Conservation (phyloP, 1,284 basidiomycete genomes). For the Heterobasidion parviporum region DNA sequence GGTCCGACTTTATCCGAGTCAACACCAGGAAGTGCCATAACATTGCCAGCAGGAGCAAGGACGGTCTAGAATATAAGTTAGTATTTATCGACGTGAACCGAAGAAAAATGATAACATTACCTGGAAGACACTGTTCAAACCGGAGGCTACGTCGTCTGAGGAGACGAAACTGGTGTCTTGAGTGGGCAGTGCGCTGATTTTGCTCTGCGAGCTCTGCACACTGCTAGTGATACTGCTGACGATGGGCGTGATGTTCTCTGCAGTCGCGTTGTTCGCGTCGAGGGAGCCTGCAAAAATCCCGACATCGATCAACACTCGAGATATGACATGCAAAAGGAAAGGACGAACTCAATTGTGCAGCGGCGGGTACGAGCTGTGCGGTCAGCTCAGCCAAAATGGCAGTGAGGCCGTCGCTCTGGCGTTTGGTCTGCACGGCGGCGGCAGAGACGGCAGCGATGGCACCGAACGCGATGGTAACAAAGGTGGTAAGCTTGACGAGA, state of each 20-base stretch:
- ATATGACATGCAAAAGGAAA: neutral
- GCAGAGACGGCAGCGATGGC: slow-evolving; percentile 16
- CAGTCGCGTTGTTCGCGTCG: neutral
- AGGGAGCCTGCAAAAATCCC: neutral
- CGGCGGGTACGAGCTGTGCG: neutral
- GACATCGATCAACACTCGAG: neutral
- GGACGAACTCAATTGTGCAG: neutral
- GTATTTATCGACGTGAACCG: neutral
- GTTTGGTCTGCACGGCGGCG: slow-evolving; percentile 1
- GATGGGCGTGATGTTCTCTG: slow-evolving; percentile 1
- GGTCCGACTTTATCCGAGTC: neutral
- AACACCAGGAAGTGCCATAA: neutral
- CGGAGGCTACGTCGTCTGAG: neutral
- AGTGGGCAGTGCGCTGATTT: neutral
- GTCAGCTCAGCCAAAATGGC: neutral
- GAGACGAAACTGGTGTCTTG: neutral
- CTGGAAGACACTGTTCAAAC: neutral
- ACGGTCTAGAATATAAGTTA: neutral
- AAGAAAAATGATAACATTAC: neutral
- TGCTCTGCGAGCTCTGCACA: neutral
- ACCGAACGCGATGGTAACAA: slow-evolving; percentile 13
- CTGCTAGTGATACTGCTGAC: neutral
- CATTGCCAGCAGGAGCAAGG: neutral
- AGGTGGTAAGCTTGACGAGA: slow-evolving; percentile 5
- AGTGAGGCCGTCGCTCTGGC: neutral